phyloP scores from a whole-genome alignment of 805 yeast genomes.

The Yueomyces sinensis region DNA sequence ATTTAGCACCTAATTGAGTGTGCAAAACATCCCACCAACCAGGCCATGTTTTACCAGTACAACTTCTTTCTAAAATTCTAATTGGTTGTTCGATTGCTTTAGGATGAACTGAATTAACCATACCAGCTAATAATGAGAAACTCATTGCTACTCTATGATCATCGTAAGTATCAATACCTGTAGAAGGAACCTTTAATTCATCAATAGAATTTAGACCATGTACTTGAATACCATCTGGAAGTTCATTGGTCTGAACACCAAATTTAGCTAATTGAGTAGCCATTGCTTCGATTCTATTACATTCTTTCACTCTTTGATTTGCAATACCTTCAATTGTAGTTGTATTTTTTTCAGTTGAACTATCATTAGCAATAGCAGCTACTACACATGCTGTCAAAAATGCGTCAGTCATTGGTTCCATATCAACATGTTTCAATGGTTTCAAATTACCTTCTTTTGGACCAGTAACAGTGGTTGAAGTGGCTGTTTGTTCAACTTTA shows the following conservation, averaged over 20 bases:
- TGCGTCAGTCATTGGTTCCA: constrained; percentile 99
- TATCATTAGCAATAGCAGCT: constrained; percentile 74
- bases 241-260: constrained; percentile 75
- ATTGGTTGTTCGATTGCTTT: constrained; percentile 33
- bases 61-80: constrained; percentile 69
- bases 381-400: constrained; percentile 93
- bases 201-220: constrained; percentile 46
- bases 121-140: constrained; percentile 75
- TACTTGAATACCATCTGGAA: constrained; percentile 85
- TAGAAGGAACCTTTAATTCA: constrained; percentile 41
- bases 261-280: constrained; percentile 75
- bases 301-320: constrained; percentile 94
- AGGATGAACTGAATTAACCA: constrained; percentile 26
- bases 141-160: constrained; percentile 99
- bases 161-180: constrained; percentile 68
- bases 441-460: constrained; percentile 58
- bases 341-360: constrained; percentile 25
- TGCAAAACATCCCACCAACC: constrained; percentile 98
- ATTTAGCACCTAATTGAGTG: constrained; percentile 43
- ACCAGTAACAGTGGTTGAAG: constrained; percentile 86
- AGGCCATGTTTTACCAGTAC: constrained; percentile 98
- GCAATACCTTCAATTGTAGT: constrained; percentile 92
- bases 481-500: constrained; percentile 63
- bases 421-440: constrained; percentile 69
- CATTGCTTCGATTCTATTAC: constrained; percentile 95